Evolutionary conservation across 108 stramenopile species (phyloP), one percentile per base, ranked within the genome.

Genomic region (Cyclotella cryptica): DNA sequence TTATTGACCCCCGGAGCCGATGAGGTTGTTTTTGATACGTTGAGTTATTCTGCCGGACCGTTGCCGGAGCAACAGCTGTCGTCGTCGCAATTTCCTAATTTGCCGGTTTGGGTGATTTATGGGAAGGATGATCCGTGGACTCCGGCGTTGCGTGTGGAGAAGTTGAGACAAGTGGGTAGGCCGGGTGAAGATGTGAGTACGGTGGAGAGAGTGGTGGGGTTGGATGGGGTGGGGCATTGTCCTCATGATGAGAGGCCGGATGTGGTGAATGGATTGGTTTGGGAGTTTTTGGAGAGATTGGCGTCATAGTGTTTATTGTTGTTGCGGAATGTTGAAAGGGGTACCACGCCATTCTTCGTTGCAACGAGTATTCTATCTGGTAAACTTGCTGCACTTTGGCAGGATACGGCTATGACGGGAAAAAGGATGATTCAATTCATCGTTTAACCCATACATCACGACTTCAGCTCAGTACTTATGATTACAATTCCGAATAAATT

Each of bases 101-200:
- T 67, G 53, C 90, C 92, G 2, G 92, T 95, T 21, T 95, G 92
- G 93, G 83, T 94, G 11, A 87, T 89, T 45, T 98, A 96, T 79
- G 98, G 98, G 5, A 92, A 83, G 53, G 76, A 79, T 42, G 98
- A 98, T 85, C 97, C 97, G 21, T 98, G 98, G 98, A 96, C 96
- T 49, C 96, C 96, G 0, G 65, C 75, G 0, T 80, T 71, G 17
- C 77, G 90, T 47, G 97, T 96, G n/a, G 90, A 92, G 71, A 91
- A 82, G 13, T 71, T 95, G 45, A 66, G 51, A 26, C 69, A 78
- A 10, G 87, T 86, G 69, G 66, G 69, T 10, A 63, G 64, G 30
- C 65, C 65, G 3, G 30, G 46, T 6, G 65, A 66, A 17, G 35
- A 7, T 42, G 1, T 3, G 21, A 26, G 65, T 66, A 47, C 79